Evolutionary conservation across 192 early-diverging fungal species (phyloP).

Genomic region (Thamnidium elegans): DNA sequence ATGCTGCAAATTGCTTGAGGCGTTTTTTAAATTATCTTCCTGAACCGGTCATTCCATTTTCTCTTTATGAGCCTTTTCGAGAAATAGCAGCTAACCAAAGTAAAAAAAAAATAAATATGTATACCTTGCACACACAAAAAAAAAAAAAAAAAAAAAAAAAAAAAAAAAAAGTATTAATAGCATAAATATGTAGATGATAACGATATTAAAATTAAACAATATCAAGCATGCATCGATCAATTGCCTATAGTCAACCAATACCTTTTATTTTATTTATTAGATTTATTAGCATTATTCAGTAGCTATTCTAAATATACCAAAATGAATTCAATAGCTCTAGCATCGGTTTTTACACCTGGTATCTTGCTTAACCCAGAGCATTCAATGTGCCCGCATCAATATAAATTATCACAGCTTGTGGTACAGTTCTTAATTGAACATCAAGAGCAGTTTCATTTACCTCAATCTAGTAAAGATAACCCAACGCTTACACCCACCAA

Average conservation of each 20-base stretch:
- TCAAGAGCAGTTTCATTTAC: constrained; percentile 33
- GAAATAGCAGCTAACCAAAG: constrained; percentile 35
- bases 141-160: too few species aligned
- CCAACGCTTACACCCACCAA: background rate
- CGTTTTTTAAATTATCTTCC: constrained; percentile 71
- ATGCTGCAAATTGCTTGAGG: constrained; percentile 72
- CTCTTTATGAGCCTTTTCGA: constrained; percentile 62
- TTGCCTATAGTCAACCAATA: constrained; percentile 57
- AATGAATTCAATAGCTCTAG: constrained; percentile 71
- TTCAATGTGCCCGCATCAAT: constrained; percentile 67
- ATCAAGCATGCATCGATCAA: constrained; percentile 52
- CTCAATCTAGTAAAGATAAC: background rate
- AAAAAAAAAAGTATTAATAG: background rate
- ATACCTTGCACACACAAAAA: too few species aligned
- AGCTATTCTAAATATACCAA: constrained; percentile 51
- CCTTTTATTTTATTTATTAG: constrained; percentile 66
- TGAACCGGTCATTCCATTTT: constrained; percentile 64
- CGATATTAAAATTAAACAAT: constrained; percentile 36
- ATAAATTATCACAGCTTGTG: constrained; percentile 67
- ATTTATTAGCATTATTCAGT: constrained; percentile 55
- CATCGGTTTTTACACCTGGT: constrained; percentile 73
- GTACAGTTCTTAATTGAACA: constrained; percentile 70
- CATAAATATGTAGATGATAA: background rate
- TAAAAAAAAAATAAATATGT: background rate
- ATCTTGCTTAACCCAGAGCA: constrained; percentile 67